Conservation (phyloP, 2,329 filamentous ascomycete genomes). For the Colletotrichum sp. region DNA sequence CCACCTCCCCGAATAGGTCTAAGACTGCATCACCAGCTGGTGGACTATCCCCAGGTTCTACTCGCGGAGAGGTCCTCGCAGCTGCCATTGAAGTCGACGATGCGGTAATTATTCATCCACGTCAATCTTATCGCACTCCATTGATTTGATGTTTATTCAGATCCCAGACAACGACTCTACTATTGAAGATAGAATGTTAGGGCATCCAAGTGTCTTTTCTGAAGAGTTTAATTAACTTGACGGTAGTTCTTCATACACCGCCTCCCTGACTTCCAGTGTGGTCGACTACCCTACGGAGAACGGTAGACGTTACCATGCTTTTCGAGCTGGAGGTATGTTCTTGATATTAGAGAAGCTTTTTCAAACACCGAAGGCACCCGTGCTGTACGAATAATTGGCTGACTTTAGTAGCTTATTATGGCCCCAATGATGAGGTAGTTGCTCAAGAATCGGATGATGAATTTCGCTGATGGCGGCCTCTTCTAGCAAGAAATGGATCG, state of each 20-base stretch:
- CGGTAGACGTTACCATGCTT: background rate
- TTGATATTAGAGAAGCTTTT: background rate
- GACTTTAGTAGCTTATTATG: conserved; percentile 24
- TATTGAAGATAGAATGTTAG: background rate
- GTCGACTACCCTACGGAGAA: background rate
- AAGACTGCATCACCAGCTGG: background rate
- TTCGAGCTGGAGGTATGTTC: background rate
- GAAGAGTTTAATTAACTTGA: rapidly evolving
- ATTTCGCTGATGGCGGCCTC: background rate
- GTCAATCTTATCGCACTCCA: rapidly evolving
- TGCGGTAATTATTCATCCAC: background rate
- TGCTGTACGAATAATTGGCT: background rate
- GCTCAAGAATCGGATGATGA: rapidly evolving
- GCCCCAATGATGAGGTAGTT: conserved; percentile 39
- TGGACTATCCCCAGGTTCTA: background rate
- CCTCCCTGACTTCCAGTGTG: background rate
- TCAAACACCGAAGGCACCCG: rapidly evolving
- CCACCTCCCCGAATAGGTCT: background rate
- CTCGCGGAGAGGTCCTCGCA: background rate
- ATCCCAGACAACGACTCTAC: background rate
- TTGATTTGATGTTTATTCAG: background rate
- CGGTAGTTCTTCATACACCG: background rate
- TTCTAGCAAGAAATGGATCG: background rate
- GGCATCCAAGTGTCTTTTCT: rapidly evolving
- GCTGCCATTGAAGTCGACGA: background rate